phyloP scores from a whole-genome alignment of 2,329 filamentous ascomycete genomes.

The Cryphonectria radicalis region DNA sequence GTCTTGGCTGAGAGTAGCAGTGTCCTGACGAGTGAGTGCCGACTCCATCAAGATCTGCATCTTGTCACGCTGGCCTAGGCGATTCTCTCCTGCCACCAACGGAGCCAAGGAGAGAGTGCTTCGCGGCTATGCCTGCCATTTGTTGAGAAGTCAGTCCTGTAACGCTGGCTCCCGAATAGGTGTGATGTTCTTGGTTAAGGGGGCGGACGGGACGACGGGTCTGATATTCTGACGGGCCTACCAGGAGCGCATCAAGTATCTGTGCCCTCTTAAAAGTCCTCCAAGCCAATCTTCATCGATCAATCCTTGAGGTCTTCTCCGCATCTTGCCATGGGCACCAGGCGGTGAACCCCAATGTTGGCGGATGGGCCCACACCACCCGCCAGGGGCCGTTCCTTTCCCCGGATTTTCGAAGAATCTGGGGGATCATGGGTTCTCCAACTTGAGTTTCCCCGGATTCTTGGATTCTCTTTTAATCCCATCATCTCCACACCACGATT shows the following conservation, averaged over 20 bases:
- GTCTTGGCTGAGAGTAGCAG: neutral
- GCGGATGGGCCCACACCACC: constrained; percentile 2
- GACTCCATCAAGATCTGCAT: too few relatives aligned
- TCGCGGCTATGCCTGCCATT: neutral
- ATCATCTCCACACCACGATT: constrained; percentile 1
- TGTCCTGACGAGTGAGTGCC: neutral
- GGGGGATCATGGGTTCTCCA: constrained; percentile 8
- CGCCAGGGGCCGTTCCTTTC: constrained; percentile 5
- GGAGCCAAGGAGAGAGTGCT: neutral
- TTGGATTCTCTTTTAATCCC: neutral
- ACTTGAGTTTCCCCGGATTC: constrained; percentile 1
- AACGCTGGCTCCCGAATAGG: neutral
- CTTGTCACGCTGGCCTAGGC: neutral
- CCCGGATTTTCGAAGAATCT: constrained; percentile 2
- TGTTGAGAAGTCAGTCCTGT: neutral
- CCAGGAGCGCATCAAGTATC: neutral
- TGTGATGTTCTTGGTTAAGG: neutral
- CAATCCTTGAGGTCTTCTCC: neutral
- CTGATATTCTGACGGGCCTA: neutral
- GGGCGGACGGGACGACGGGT: neutral
- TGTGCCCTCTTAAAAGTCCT: neutral
- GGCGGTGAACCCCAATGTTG: constrained; percentile 1
- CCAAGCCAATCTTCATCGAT: neutral
- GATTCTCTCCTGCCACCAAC: neutral
- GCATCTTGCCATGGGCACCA: constrained; percentile 4